Conservation (phyloP, 257 asterid genomes). For the Galeopsis tetrahit region DNA sequence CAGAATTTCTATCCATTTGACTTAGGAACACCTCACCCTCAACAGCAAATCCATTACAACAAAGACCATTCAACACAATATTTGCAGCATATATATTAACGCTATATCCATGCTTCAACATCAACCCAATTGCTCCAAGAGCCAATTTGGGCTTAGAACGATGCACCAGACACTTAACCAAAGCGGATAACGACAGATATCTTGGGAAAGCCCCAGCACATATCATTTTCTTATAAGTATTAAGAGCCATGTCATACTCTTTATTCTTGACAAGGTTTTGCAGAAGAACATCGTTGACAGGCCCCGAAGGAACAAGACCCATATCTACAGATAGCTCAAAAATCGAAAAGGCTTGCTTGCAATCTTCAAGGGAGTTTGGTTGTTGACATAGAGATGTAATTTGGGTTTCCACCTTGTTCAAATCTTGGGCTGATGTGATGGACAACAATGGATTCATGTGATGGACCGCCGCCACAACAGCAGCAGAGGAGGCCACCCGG, state of each 20-base stretch:
- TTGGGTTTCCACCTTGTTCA: slow-evolving; percentile 45
- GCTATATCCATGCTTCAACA: slow-evolving; percentile 57
- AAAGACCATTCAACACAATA: slow-evolving; percentile 60
- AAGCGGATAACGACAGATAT: slow-evolving; percentile 55
- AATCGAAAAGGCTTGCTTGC: slow-evolving; percentile 36
- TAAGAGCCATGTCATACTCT: slow-evolving; percentile 48
- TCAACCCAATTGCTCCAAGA: slow-evolving; percentile 52
- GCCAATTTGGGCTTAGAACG: slow-evolving; percentile 48
- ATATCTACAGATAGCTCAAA: slow-evolving; percentile 48
- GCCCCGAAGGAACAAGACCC: slow-evolving; percentile 50
- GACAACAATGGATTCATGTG: slow-evolving; percentile 34
- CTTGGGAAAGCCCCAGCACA: slow-evolving; percentile 38
- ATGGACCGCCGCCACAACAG: slow-evolving; percentile 32
- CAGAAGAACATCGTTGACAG: slow-evolving; percentile 47
- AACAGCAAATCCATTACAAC: slow-evolving; percentile 48
- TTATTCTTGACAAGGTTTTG: slow-evolving; percentile 60
- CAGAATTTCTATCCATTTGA: slow-evolving; percentile 47
- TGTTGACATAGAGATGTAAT: slow-evolving; percentile 45
- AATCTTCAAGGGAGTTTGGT: slow-evolving; percentile 41
- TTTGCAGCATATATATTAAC: slow-evolving; percentile 51
- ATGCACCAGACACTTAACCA: slow-evolving; percentile 58
- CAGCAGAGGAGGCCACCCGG: slow-evolving; percentile 18
- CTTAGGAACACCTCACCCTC: slow-evolving; percentile 51
- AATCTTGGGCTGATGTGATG: slow-evolving; percentile 32
- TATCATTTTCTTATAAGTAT: slow-evolving; percentile 49